These are phyloP conservation scores for Pyrenophora teres DNA, from an alignment of 2,329 filamentous ascomycete species.

Conservation along the genomic window DNA sequence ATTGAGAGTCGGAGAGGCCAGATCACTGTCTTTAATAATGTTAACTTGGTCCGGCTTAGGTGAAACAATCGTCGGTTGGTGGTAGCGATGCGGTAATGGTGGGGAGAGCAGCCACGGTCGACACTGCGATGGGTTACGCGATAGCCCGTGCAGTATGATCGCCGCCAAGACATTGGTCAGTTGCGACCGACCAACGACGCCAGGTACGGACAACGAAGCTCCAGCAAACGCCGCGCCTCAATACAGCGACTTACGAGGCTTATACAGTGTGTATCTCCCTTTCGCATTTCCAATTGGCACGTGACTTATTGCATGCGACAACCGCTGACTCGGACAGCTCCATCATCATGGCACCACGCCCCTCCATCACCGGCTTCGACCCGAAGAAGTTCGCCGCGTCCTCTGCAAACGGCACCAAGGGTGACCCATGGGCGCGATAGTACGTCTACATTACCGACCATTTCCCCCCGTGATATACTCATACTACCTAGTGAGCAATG, in stretches of 20 bases:
- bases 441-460: constrained; percentile 45
- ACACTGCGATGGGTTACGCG: constrained; percentile 1
- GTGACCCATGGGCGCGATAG: constrained; percentile 68
- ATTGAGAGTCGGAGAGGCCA: background rate
- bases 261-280: constrained; percentile 25
- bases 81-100: constrained; percentile 3
- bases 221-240: constrained; percentile 23
- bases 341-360: constrained; percentile 57
- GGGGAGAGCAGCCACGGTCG: constrained; percentile 8
- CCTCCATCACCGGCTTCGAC: constrained; percentile 92
- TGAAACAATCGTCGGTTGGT: background rate
- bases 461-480: constrained; percentile 14
- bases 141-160: constrained; percentile 15
- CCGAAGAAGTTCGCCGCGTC: constrained; percentile 77
- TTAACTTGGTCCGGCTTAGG: background rate
- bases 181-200: constrained; percentile 17
- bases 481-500: constrained; percentile 76
- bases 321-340: constrained; percentile 27
- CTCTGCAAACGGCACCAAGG: constrained; percentile 61
- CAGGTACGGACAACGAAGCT: constrained; percentile 27
- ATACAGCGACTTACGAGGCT: constrained; percentile 28
- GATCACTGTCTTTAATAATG: background rate
- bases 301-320: background rate
- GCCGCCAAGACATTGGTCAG: constrained; percentile 18
- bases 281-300: constrained; percentile 5